A percentile compares a stretch with the other conserved stretches of the same genome.
phyloP scores from a whole-genome alignment of 2,329 filamentous ascomycete species.

The Aspergillus sergii region DNA sequence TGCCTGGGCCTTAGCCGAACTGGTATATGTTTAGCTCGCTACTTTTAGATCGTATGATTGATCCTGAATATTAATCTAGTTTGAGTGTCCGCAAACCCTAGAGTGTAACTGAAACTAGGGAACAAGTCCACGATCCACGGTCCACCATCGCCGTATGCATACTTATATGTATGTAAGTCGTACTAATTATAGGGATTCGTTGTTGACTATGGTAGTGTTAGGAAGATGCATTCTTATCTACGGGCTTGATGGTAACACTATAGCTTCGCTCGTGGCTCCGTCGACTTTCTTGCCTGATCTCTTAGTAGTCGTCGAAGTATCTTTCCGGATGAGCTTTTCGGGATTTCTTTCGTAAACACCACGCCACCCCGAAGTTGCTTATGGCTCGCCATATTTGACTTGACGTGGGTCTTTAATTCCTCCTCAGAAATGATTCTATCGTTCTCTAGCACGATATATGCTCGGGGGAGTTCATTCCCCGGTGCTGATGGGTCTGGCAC shows the following conservation, averaged over 20 bases:
- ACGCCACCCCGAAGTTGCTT: slow-evolving; percentile 20
- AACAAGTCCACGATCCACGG: too few relatives aligned
- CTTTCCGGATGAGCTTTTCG: slow-evolving; percentile 19
- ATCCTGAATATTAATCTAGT: too few relatives aligned
- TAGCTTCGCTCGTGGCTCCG: slow-evolving; percentile 9
- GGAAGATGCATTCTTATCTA: neutral
- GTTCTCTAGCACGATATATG: slow-evolving; percentile 15
- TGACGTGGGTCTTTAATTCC: slow-evolving; percentile 15
- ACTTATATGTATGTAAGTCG: too few relatives aligned
- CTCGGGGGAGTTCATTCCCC: slow-evolving; percentile 20
- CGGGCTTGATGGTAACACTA: neutral
- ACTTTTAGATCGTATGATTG: too few relatives aligned
- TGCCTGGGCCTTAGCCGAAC: neutral
- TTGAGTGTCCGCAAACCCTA: too few relatives aligned
- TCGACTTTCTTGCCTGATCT: slow-evolving; percentile 11
- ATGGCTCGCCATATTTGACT: slow-evolving; percentile 13
- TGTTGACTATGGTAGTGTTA: neutral
- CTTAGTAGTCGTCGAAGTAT: slow-evolving; percentile 17
- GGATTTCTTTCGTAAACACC: slow-evolving; percentile 17
- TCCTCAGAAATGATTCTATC: slow-evolving; percentile 9
- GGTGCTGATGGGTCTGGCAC: slow-evolving; percentile 14
- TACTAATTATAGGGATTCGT: neutral
- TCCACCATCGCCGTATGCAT: too few relatives aligned
- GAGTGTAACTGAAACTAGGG: too few relatives aligned
- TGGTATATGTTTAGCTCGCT: too few relatives aligned